Conservation (phyloP, 805 yeast genomes). For the Kodamaea fukazawae region DNA sequence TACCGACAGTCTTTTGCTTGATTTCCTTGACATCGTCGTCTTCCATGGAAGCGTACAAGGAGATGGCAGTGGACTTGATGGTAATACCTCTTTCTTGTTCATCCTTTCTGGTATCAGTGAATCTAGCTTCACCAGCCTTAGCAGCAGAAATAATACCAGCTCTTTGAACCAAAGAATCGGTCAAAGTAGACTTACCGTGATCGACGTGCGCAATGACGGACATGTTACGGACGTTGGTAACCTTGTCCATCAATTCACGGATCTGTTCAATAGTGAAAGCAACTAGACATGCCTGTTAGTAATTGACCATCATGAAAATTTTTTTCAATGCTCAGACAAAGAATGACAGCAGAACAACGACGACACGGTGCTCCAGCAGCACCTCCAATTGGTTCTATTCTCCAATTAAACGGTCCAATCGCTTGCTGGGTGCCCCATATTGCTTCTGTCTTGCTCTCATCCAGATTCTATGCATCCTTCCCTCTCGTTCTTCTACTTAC, state of each 20-base stretch:
- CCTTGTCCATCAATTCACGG: conserved; percentile 99
- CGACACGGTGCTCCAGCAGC: not conserved
- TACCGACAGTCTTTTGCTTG: conserved; percentile 89
- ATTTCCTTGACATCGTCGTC: conserved; percentile 87
- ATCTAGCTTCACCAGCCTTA: conserved; percentile 99
- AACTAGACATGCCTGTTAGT: conserved; percentile 36
- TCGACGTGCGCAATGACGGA: conserved; percentile 99
- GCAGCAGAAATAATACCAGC: conserved; percentile 99
- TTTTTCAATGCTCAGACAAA: conserved; percentile 1
- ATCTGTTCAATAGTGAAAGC: conserved; percentile 71
- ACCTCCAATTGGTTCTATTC: not conserved
- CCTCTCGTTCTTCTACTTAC: conserved; percentile 4
- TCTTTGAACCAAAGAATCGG: conserved; percentile 98
- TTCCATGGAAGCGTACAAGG: conserved; percentile 83
- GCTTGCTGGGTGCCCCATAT: too few species aligned
- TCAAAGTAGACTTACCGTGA: conserved; percentile 99
- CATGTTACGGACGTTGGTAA: conserved; percentile 99
- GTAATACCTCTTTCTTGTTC: conserved; percentile 99
- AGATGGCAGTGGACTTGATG: conserved; percentile 97
- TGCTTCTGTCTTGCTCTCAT: too few species aligned
- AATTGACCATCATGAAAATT: conserved; percentile 5
- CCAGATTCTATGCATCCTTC: too few species aligned
- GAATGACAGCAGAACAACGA: not conserved
- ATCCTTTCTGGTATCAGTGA: conserved; percentile 99
- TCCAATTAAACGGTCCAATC: too few species aligned